Evolutionary conservation across 495 filamentous ascomycete genomes (phyloP), one percentile per base, ranked within the genome.

Genomic region (Xeromyces bisporus): DNA sequence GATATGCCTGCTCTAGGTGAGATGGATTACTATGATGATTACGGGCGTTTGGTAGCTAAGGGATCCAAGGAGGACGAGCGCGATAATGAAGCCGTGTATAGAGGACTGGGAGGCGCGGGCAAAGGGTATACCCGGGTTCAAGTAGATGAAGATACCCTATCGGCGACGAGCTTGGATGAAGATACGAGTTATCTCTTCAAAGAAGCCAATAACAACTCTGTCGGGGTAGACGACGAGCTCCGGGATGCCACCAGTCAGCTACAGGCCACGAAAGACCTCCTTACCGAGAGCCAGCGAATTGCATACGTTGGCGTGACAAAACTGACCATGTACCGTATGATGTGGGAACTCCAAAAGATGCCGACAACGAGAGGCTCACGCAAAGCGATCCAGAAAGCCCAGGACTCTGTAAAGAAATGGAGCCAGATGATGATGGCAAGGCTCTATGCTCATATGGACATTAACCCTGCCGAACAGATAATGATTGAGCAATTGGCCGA

Each of bases 401-500:
- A 70, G 7, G 89, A 96, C 55, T 67, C 69, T 23, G 77, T 80
- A 63, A 77, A 77, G 50, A 94, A 92, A 76, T 99, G 87, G 87
- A 74, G 80, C 31, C 91, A 96, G 47, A 85, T 85, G 53, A 91
- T 93, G 64, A 96, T 96, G 83, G 67, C 91, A 8, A 72, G 85
- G 34, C 46, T 99, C 20, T 96, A 94, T 53, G 56, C 67, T 12
- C 89, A 99, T 55, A 96, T 99, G 89, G 89, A 99, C 33, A 85
- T 99, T 43, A 79, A 74, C 44, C 48, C 77, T 18, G 52, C 53
- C 33, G 89, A 99, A 60, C 89, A 99, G 58, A 61, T 99, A 43
- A 99, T 99, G 89, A 94, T 99, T 40, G 89, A 99, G 53, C 91
- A 99, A 52, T 61, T 99, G 36, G 73, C 78, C 8, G 79, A 82